Evolutionary conservation across 345 rosid species (phyloP), one percentile per base, ranked within the genome.

Genomic region (Triadica sebifera): DNA sequence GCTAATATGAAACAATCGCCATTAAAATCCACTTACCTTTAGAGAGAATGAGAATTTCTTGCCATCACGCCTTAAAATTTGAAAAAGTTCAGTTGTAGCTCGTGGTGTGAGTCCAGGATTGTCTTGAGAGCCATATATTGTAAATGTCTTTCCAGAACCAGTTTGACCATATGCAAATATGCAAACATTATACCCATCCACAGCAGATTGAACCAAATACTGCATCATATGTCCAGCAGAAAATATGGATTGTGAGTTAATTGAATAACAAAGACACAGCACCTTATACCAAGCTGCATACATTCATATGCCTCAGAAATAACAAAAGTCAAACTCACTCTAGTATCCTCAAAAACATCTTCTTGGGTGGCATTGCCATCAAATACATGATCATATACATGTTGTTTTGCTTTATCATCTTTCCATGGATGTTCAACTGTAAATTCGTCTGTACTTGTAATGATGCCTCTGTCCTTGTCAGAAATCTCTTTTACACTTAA

Each of bases 151-250:
- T 53, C 98, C 99, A 34, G 99, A 95, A 60, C 98, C 98, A 71
- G 98, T 95, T 89, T 95, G 99, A 62, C 99, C 99, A 79, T 95
- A 93, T 46, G 98, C 99, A 83, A 95, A 95, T 75, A 95, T 91
- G 82, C 98, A 95, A 3, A 95, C 97, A 20, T 95, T 95, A 72
- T 88, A 95, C 15, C 99, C 99, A 85, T 95, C 99, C 10, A 93
- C 87, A 70, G 98, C 97, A 49, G 99, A 93, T 72, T 95, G 99
- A 64, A 94, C 97, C 84, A 94, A 83, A 81, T 91, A 91, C 98
- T 94, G 85, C 77, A 79, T 16, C 29, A 57, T 12, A 57, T 3
- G 29, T 70, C 5, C 29, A 69, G 77, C n/a, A 70, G 63, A 53
- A 57, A 75, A n/a, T 67, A 63, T 10, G 5, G 16, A 49, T 45